phyloP scores from a whole-genome alignment of 306 rosid species.

The Fagus crenata region DNA sequence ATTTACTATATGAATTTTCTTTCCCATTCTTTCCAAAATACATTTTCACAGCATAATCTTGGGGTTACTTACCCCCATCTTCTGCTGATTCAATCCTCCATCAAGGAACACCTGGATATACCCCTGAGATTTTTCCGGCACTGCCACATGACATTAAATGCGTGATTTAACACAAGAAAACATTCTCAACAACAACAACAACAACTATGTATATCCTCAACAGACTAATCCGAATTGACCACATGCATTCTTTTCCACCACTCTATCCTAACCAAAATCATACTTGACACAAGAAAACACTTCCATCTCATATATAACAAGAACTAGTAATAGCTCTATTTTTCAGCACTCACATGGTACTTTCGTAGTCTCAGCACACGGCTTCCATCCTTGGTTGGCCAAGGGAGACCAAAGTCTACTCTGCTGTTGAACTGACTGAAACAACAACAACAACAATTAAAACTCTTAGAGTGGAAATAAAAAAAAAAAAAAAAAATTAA shows the following conservation, averaged over 20 bases:
- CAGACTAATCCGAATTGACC: no score
- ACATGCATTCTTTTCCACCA: no score
- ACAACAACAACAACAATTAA: background rate
- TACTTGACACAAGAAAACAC: background rate
- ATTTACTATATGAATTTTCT: background rate
- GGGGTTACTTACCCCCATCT: slow-evolving; percentile 88
- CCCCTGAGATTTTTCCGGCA: slow-evolving; percentile 76
- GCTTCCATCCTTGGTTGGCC: slow-evolving; percentile 66
- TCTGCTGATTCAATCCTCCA: slow-evolving; percentile 98
- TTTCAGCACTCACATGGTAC: slow-evolving; percentile 55
- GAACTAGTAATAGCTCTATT: background rate
- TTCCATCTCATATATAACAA: slow-evolving; percentile 3
- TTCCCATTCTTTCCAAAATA: background rate
- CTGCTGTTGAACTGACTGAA: slow-evolving; percentile 55
- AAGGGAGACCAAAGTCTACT: slow-evolving; percentile 70
- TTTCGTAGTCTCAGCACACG: slow-evolving; percentile 50
- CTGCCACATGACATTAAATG: slow-evolving; percentile 50
- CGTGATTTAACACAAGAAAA: background rate
- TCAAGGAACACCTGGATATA: slow-evolving; percentile 91
- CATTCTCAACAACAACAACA: background rate
- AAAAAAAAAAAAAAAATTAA: slow-evolving; percentile 14
- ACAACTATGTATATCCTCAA: no score
- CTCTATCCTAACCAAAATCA: no score
- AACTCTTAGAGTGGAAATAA: background rate
- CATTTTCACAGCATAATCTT: background rate